These are phyloP conservation scores for Hippophae gyantsensis DNA, from an alignment of 306 rosid genomes.

Conservation along the genomic window DNA sequence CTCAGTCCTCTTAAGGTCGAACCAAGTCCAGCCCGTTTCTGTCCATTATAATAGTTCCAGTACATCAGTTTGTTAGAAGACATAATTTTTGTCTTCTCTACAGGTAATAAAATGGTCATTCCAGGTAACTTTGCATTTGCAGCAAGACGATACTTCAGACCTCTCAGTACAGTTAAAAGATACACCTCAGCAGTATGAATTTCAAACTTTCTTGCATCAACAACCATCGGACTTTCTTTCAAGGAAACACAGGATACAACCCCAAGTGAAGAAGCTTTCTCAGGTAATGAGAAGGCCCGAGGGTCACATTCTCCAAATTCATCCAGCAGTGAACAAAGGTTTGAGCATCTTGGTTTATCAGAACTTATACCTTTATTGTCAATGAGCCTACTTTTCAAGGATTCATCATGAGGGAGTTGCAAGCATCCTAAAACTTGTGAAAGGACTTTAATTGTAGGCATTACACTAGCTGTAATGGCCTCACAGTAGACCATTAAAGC, in stretches of 20 bases:
- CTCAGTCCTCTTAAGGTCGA: too few relatives aligned
- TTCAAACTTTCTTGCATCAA: constrained; percentile 55
- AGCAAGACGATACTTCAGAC: constrained; percentile 89
- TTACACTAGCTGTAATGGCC: constrained; percentile 52
- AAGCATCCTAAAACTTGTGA: constrained; percentile 89
- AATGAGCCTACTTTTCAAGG: constrained; percentile 51
- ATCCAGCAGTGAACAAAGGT: constrained; percentile 64
- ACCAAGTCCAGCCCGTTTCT: too few relatives aligned
- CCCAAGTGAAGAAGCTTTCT: constrained; percentile 95
- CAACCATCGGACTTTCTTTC: constrained; percentile 60
- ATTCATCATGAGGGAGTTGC: constrained; percentile 53
- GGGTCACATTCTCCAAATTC: constrained; percentile 96
- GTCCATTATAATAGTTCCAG: too few relatives aligned
- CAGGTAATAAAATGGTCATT: constrained; percentile 46
- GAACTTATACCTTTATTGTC: constrained; percentile 58
- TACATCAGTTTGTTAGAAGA: constrained; percentile 47
- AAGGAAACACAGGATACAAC: constrained; percentile 65
- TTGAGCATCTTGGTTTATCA: constrained; percentile 41
- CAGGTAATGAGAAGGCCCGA: constrained; percentile 74
- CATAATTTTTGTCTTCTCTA: constrained; percentile 35
- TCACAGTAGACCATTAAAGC: constrained; percentile 82
- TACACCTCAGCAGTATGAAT: constrained; percentile 74
- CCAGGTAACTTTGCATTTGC: constrained; percentile 74
- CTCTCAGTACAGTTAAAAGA: constrained; percentile 77
- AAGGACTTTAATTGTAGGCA: constrained; percentile 57